These are phyloP conservation scores for Waitea zeae DNA, from an alignment of 1,284 basidiomycete genomes.

Conservation along the genomic window DNA sequence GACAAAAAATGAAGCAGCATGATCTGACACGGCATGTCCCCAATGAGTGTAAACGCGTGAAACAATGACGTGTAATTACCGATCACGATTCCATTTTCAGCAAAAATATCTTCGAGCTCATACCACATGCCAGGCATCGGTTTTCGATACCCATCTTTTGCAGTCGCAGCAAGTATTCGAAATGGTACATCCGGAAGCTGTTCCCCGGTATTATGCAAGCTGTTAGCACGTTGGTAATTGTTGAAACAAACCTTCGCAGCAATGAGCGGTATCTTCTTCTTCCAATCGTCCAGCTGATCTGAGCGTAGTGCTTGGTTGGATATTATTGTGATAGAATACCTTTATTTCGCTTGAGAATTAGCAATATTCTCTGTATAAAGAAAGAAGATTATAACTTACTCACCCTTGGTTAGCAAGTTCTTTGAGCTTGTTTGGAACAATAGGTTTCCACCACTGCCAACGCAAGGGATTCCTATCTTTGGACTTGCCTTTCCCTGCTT, in stretches of 20 bases:
- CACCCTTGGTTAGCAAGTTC: conserved; percentile 45
- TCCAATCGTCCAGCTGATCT: conserved; percentile 43
- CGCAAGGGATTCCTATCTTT: conserved; percentile 17
- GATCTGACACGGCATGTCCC: conserved; percentile 29
- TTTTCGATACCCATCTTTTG: conserved; percentile 70
- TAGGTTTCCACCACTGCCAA: conserved; percentile 67
- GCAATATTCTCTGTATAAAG: neutral
- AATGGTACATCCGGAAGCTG: conserved; percentile 69
- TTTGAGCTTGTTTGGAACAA: conserved; percentile 49
- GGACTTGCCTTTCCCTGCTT: conserved; percentile 24
- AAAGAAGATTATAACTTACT: conserved; percentile 7
- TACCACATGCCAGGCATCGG: conserved; percentile 83
- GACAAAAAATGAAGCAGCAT: conserved; percentile 54
- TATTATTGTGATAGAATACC: conserved; percentile 61
- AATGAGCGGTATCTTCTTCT: conserved; percentile 55
- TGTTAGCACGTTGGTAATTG: neutral
- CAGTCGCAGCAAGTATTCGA: conserved; percentile 61
- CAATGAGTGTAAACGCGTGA: neutral
- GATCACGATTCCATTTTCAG: conserved; percentile 38
- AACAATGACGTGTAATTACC: conserved; percentile 23
- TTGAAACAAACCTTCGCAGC: conserved; percentile 38
- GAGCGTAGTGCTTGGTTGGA: conserved; percentile 74
- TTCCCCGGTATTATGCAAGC: conserved; percentile 2
- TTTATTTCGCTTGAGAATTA: conserved; percentile 12
- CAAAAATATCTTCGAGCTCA: conserved; percentile 45